These are phyloP conservation scores for Colletotrichum sp. DNA, from an alignment of 2,329 filamentous ascomycete genomes.

Conservation along the genomic window DNA sequence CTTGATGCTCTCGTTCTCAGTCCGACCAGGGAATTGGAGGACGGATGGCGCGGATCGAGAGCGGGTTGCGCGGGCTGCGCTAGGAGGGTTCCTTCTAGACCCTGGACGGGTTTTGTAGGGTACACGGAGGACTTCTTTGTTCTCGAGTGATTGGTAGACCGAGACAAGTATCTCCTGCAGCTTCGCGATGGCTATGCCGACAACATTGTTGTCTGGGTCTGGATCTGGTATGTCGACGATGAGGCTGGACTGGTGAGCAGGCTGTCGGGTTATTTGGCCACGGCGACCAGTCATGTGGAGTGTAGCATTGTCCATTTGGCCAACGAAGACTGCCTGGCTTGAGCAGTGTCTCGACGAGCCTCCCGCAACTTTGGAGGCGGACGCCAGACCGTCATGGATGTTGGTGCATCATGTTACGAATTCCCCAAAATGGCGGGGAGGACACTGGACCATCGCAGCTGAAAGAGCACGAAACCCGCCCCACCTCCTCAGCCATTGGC, in stretches of 20 bases:
- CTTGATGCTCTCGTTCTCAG: conserved; percentile 50
- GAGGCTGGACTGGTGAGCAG: not conserved
- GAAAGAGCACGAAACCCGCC: not conserved
- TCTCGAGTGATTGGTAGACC: conserved; percentile 54
- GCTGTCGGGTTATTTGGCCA: conserved; percentile 11
- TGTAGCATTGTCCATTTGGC: conserved; percentile 14
- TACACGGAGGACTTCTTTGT: conserved; percentile 50
- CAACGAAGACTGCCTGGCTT: not conserved
- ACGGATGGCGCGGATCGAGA: not conserved
- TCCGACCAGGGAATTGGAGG: conserved; percentile 53
- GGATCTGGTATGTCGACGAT: conserved; percentile 8
- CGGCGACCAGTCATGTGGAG: not conserved
- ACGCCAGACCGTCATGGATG: not conserved
- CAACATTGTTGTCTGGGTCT: conserved; percentile 4
- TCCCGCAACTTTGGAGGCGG: not conserved
- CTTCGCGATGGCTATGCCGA: conserved; percentile 46
- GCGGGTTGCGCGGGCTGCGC: not conserved
- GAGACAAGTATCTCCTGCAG: conserved; percentile 61
- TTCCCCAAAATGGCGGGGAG: not conserved
- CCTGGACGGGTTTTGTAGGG: conserved; percentile 43
- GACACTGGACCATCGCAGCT: not conserved
- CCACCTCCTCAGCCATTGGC: not conserved
- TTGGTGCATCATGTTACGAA: not conserved
- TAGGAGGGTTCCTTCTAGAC: not conserved
- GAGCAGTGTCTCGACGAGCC: not conserved